Percentiles rank a stretch among this genome's conserved stretches.
phyloP scores from a whole-genome alignment of 2,329 filamentous ascomycete species.

The Aureobasidium lini region DNA sequence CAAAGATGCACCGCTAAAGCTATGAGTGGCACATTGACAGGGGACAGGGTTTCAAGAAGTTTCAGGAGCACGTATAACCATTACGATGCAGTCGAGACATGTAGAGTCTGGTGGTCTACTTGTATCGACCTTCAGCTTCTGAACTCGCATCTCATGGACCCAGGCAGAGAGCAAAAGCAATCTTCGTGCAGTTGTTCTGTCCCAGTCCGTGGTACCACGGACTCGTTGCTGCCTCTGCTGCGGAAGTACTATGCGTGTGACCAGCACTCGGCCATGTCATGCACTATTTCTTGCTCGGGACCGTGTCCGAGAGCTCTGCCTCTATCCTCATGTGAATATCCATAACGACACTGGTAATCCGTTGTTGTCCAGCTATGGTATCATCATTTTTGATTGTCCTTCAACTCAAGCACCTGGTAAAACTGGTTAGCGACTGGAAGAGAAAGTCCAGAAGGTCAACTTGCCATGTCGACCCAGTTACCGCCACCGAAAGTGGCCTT shows the following conservation, averaged over 20 bases:
- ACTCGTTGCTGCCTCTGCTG: no score
- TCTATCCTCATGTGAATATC: background rate
- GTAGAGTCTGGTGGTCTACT: background rate
- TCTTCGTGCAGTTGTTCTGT: no score
- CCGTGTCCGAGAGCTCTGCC: background rate
- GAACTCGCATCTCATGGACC: background rate
- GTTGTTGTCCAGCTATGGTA: background rate
- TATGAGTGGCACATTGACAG: no score
- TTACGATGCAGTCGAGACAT: background rate
- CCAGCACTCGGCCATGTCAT: no score
- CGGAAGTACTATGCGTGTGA: no score
- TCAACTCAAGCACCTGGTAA: background rate
- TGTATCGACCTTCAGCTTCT: background rate
- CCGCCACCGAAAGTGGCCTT: conserved; percentile 67
- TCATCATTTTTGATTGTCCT: background rate
- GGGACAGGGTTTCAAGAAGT: no score
- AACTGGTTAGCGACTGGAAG: background rate
- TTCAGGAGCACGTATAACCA: no score
- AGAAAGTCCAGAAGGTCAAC: background rate
- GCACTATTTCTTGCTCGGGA: background rate
- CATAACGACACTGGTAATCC: background rate
- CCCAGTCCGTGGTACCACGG: no score
- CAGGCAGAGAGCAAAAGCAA: background rate
- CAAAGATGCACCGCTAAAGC: background rate
- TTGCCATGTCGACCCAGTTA: conserved; percentile 75